Base-by-base conservation (phyloP, 139 green algal genomes). In the Asterochloris erici region DNA sequence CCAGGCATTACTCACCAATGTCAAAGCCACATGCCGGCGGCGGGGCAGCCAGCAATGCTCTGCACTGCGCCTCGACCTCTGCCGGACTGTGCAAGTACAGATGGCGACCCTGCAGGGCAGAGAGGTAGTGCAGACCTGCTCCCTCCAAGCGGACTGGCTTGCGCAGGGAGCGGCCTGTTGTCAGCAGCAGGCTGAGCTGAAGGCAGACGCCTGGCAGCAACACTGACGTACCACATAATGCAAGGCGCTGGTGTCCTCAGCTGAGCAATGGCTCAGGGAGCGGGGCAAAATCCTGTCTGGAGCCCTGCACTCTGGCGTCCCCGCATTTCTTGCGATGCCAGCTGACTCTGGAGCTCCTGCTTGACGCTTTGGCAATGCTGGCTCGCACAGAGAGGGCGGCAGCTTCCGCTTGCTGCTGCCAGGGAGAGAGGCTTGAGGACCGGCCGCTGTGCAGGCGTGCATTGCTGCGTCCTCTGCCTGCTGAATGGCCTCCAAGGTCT, bases 21-120 rank as follows among this genome's bases (percentile, higher is more conserved):
- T 92, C 89, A 82, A 92, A 90, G 10, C 88, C 89, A 0, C 87
- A 29, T 1, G 69, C 84, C n/a, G 28, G 23, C 17, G 81, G 26
- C 15, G 23, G 19, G 26, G 70, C n/a, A 14, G 60, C 68, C 13
- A 78, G 27, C 29, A 86, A 63, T 28, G 38, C 17, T 12, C 62
- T 62, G 29, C 63, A 74, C 14, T 75, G 70, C 6, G 79, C 66
- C 61, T 86, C 83, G 16, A 83, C 83, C 63, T 86, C 83, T 14
- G 75, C 11, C 15, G 78, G 38, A 17, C 71, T 80, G 15, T 60
- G 68, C 23, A 66, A 71, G 77, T 86, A 86, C 4, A 68, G 70
- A 27, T 81, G 74, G n/a, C 62, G 70, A 21, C 77, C 79, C 83
- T 86, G 78, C 78, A 47, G 14, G 60, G 24, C 9, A 71, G 9